phyloP scores from a whole-genome alignment of 75 land plant genomes.

The Azolla pinnata region DNA sequence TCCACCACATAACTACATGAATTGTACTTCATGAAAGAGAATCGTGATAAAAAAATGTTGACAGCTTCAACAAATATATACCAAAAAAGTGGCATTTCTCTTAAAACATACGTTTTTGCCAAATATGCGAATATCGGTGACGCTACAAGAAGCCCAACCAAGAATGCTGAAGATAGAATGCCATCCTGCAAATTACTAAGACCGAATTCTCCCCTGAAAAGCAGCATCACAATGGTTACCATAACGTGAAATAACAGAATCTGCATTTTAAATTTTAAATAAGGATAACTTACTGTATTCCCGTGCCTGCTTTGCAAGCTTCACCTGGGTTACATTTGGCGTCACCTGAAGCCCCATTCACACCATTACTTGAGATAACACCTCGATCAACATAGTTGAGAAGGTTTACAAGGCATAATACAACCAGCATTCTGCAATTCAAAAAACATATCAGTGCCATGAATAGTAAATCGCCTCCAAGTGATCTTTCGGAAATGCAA shows the following conservation, averaged over 20 bases:
- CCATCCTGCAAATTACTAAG: slow-evolving; percentile 89
- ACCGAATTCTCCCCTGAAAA: slow-evolving; percentile 71
- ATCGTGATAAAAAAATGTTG: too few species aligned
- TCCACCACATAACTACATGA: too few species aligned
- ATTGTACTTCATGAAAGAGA: too few species aligned
- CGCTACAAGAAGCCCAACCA: slow-evolving; percentile 90
- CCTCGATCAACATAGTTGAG: slow-evolving; percentile 95
- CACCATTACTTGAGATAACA: slow-evolving; percentile 93
- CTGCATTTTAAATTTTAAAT: neutral
- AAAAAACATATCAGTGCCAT: too few species aligned
- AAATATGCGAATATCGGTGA: slow-evolving; percentile 96
- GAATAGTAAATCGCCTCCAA: too few species aligned
- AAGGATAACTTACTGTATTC: slow-evolving; percentile 59
- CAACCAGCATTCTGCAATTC: slow-evolving; percentile 51
- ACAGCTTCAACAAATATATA: too few species aligned
- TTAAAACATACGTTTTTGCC: slow-evolving; percentile 60
- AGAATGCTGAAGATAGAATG: slow-evolving; percentile 81
- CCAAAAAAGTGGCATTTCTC: too few species aligned
- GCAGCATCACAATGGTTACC: neutral
- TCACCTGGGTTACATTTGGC: slow-evolving; percentile 48
- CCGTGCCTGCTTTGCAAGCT: slow-evolving; percentile 59
- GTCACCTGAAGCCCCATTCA: slow-evolving; percentile 59
- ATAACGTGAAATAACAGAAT: neutral
- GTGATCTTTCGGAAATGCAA: too few species aligned
- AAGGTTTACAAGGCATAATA: slow-evolving; percentile 81